These are phyloP conservation scores for Fusarium sp. DNA, from an alignment of 2,329 filamentous ascomycete genomes.

Conservation along the genomic window DNA sequence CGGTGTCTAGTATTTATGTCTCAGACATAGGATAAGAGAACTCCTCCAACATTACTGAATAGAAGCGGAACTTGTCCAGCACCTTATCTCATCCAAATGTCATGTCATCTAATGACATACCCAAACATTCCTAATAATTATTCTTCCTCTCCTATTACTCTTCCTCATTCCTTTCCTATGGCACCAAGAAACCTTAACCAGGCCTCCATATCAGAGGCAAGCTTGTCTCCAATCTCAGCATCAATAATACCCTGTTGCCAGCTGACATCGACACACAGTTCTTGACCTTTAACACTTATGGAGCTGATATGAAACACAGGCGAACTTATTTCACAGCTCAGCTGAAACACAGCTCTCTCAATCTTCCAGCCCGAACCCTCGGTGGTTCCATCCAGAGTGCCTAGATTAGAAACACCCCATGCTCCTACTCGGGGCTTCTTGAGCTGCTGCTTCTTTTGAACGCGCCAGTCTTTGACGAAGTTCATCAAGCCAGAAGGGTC, in stretches of 20 bases:
- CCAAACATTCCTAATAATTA: not conserved
- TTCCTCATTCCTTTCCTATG: conserved; percentile 14
- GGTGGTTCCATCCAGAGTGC: conserved; percentile 37
- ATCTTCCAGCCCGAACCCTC: conserved; percentile 37
- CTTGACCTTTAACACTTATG: conserved; percentile 36
- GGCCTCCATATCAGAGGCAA: conserved; percentile 35
- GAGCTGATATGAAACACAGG: conserved; percentile 39
- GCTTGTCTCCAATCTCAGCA: conserved; percentile 25
- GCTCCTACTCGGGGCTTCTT: conserved; percentile 39
- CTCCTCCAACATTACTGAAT: not conserved
- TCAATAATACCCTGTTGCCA: conserved; percentile 41
- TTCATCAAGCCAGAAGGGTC: conserved; percentile 40
- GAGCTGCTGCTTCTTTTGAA: conserved; percentile 22
- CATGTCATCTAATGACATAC: not conserved
- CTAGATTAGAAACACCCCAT: conserved; percentile 45
- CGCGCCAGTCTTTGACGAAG: conserved; percentile 42
- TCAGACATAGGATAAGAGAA: not conserved
- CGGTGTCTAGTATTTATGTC: not conserved
- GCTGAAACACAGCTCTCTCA: conserved; percentile 32
- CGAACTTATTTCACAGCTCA: conserved; percentile 36
- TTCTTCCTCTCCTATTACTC: not conserved
- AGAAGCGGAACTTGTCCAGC: not conserved
- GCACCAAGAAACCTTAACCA: conserved; percentile 37
- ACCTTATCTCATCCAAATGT: not conserved
- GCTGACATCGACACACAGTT: conserved; percentile 39